Evolutionary conservation across 345 rosid species (phyloP), one percentile per base, ranked within the genome.

Genomic region (Lepidium sativum): DNA sequence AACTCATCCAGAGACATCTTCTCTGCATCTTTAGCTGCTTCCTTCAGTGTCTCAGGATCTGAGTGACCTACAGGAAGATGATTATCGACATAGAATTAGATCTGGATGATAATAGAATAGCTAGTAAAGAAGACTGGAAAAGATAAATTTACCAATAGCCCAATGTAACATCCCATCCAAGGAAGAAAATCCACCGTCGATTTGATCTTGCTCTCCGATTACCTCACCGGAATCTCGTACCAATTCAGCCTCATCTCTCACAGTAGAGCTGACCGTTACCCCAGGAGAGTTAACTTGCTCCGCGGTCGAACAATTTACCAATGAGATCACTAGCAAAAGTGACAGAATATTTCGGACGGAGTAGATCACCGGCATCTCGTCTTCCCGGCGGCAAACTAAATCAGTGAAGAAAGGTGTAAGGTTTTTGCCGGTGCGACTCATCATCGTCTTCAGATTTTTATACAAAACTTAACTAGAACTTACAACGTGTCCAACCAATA

Each of bases 101-200:
- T 68, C 65, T 48, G 3, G 13, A 33, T 10, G 16, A 11, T 18
- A 35, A 20, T 5, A 8, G 9, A 10, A 32, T 5, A 8, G 9
- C 4, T 2, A 21, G 48, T 13, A 12, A 44, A 34, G 23, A 21
- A 48, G 56, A 49, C 39, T 27, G 37, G 2, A 25, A 37, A 37
- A 37, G 27, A 8, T 12, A 8, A 65, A 25, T 17, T 37, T 51
- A 90, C 97, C 99, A 55, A 94, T 90, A 21, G 96, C 99, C 99
- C 99, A 94, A 71, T 86, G 95, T 66, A 94, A 62, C 92, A 94
- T 89, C 49, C 96, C 90, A 5, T 94, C 99, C 2, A 94, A 81
- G 18, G 97, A 83, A 69, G 97, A 86, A 48, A 89, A 89, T n/a
- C 95, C 96, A 39, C 97, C 95, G 54, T 94, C 99, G 14, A 82